Percentiles rank a stretch among this genome's conserved stretches.
These are phyloP conservation scores for Jamesozyma rosinii DNA, from an alignment of 805 yeast species.

Conservation along the genomic window DNA sequence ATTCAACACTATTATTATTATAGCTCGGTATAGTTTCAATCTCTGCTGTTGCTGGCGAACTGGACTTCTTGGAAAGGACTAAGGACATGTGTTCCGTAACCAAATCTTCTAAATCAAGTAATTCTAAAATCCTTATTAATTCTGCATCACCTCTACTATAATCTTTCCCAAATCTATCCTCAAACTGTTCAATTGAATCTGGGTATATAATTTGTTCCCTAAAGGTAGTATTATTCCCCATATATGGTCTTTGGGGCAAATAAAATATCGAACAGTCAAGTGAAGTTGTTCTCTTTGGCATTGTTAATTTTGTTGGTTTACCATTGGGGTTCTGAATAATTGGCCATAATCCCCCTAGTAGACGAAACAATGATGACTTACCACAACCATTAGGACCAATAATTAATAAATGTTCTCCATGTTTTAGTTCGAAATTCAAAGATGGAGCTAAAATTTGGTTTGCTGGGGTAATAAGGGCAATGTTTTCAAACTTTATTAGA, in stretches of 20 bases:
- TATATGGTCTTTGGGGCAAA: conserved; percentile 86
- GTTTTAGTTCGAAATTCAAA: conserved; percentile 61
- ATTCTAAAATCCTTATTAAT: conserved; percentile 43
- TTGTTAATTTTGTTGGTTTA: conserved; percentile 44
- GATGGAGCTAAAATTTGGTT: conserved; percentile 61
- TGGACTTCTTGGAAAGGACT: conserved; percentile 20
- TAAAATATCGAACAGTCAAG: conserved; percentile 54
- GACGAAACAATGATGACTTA: conserved; percentile 81
- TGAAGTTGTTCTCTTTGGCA: conserved; percentile 22
- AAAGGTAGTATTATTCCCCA: conserved; percentile 55
- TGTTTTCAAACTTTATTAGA: conserved; percentile 56
- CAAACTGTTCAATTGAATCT: conserved; percentile 52
- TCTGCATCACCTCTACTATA: conserved; percentile 35
- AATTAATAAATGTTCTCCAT: conserved; percentile 77
- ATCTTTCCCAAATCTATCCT: conserved; percentile 26
- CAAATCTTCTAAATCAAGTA: conserved; percentile 53
- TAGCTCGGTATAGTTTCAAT: not conserved
- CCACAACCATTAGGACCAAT: conserved; percentile 97
- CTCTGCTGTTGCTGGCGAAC: not conserved
- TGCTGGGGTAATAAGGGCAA: conserved; percentile 80
- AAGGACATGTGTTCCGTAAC: conserved; percentile 37
- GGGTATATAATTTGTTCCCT: conserved; percentile 89
- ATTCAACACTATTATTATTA: not conserved
- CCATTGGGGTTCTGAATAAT: conserved; percentile 47
- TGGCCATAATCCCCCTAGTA: conserved; percentile 92